Base-by-base conservation (phyloP, 208 protist genomes). In the Herpetomonas samuelpessoai region DNA sequence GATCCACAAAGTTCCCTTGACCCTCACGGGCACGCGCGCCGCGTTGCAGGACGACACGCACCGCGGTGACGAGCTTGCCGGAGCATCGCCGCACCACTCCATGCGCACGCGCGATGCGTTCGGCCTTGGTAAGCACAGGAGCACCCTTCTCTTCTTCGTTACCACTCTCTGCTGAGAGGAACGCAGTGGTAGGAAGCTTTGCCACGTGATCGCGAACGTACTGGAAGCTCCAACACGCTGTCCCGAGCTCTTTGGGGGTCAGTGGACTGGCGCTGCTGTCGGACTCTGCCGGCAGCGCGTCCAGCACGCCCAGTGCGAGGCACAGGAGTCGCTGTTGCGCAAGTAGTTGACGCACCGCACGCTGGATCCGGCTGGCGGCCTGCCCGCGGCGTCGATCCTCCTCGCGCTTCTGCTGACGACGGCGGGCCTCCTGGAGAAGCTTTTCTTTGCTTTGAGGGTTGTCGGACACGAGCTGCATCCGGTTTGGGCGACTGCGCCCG, bases 401-500 rank as follows among this genome's bases (percentile, higher is more conserved):
- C 53, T 85, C 81, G 1, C 85, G 70, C 47, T 55, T 55, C 25
- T 78, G 71, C 31, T 85, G 84, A 35, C 72, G 67, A 21, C 44
- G 56, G 3, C 76, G 76, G 1, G 83, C 70, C n/a, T 91, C 73
- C 19, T 59, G 57, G 16, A 95, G 28, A 28, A 92, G 75, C 16
- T 70, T 58, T 22, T 71, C 68, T 6, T 74, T 64, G 1, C 74
- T 74, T 2, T 70, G 78, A 28, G 73, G 69, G 53, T 89, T 76
- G 49, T 95, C 85, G 3, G 70, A 63, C 2, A 81, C 87, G 16
- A 95, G 69, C 0, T 64, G 77, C 57, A 95, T 64, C 18, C 74
- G 68, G 31, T 74, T 82, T 48, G 68, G 48, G 9, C 88, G 74
- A 55, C 81, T 92, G 10, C 68, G 49, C 35, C 88, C 88, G 35